phyloP scores from a whole-genome alignment of 164 flowering plant species.

The Magnolia kwangsiensis region DNA sequence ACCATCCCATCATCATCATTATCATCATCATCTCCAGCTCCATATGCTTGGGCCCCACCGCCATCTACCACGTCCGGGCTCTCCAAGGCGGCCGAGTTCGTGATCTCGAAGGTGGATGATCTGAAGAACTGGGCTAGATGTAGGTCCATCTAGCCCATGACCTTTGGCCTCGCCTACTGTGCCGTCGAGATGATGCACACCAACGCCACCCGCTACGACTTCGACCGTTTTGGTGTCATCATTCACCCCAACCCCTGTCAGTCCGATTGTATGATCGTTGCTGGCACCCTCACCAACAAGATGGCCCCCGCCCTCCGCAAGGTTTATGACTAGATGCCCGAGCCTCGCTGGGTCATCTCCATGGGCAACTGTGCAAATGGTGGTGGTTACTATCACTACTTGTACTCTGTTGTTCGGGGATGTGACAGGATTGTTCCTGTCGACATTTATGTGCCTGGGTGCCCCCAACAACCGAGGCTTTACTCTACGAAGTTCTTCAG shows the following conservation, averaged over 20 bases:
- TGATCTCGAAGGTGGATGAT: conserved; percentile 88
- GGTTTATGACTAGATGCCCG: conserved; percentile 99
- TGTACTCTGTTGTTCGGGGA: conserved; percentile 95
- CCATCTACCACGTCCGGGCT: conserved; percentile 49
- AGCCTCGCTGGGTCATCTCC: conserved; percentile 98
- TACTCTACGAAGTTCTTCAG: conserved; percentile 90
- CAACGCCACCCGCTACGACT: conserved; percentile 93
- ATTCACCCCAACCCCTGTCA: conserved; percentile 95
- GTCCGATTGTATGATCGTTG: conserved; percentile 96
- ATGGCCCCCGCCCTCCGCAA: conserved; percentile 99
- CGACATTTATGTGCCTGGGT: conserved; percentile 96
- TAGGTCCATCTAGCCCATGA: conserved; percentile 99
- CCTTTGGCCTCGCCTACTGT: conserved; percentile 97
- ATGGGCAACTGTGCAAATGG: conserved; percentile 99
- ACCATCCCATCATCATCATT: conserved; percentile 26
- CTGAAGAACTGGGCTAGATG: conserved; percentile 90
- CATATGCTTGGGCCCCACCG: conserved; percentile 49
- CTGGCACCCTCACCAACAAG: conserved; percentile 98
- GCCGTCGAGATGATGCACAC: conserved; percentile 99
- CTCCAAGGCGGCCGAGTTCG: conserved; percentile 83
- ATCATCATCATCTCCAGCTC: conserved; percentile 35
- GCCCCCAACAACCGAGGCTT: conserved; percentile 99
- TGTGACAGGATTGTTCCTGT: conserved; percentile 98
- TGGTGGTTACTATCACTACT: conserved; percentile 98
- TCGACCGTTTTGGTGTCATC: conserved; percentile 91